A percentile compares a stretch with the other conserved stretches of the same genome.
Conservation (phyloP, 768 basidiomycete species). For the Lyophyllum atratum region DNA sequence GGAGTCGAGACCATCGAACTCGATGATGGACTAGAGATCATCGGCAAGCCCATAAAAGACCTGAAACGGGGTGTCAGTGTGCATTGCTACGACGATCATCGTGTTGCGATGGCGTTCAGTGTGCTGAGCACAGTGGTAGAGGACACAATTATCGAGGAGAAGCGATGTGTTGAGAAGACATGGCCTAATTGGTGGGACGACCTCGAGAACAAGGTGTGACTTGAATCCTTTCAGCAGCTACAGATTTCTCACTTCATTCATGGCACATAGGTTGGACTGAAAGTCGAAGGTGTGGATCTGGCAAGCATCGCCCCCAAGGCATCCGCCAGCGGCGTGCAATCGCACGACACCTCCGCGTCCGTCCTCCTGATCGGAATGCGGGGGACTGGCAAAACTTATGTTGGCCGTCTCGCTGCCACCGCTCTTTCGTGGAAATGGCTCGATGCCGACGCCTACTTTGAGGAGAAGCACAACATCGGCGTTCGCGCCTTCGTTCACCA, state of each 20-base stretch:
- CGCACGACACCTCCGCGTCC: constrained; percentile 15
- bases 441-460: constrained; percentile 86
- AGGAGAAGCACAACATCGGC: constrained; percentile 55
- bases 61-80: constrained; percentile 76
- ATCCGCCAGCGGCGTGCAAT: constrained; percentile 41
- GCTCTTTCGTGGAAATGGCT: constrained; percentile 70
- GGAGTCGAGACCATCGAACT: constrained; percentile 91
- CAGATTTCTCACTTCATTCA: neutral
- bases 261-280: constrained; percentile 75
- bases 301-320: constrained; percentile 38
- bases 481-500: constrained; percentile 79
- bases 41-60: constrained; percentile 67
- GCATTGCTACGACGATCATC: constrained; percentile 98
- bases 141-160: constrained; percentile 89
- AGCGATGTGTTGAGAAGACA: constrained; percentile 98
- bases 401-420: constrained; percentile 77
- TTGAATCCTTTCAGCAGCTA: neutral
- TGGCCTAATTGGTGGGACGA: constrained; percentile 99
- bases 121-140: constrained; percentile 77
- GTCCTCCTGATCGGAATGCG: constrained; percentile 68
- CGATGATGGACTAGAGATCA: constrained; percentile 89
- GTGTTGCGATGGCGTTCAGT: constrained; percentile 98
- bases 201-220: constrained; percentile 83
- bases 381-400: constrained; percentile 91
- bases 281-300: constrained; percentile 84